Evolutionary conservation across 352 stramenopile genomes (phyloP), one percentile per base, ranked within the genome.

Genomic region (Aphanomyces stellatus): DNA sequence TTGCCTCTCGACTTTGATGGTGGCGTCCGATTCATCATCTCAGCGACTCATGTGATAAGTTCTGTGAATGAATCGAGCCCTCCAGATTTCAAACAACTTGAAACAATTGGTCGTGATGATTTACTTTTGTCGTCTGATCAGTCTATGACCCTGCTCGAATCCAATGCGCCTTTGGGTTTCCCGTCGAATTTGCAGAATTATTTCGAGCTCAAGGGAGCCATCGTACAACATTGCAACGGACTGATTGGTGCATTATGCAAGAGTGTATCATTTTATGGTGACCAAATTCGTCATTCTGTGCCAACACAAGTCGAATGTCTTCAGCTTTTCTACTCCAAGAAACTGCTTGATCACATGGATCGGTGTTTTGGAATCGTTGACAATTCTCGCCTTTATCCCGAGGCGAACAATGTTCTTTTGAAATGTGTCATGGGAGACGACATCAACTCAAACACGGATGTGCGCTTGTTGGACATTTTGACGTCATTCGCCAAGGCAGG

Each of bases 21-120:
- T 30, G 31, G 55, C 24, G 55, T 63, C 28, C 55, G 55, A 31
- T 63, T 63, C 33, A 63, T 63, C 34, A 63, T 63, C 28, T 63
- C 55, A 24, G 55, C 55, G 43, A 63, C 55, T 49, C 55, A 63
- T 31, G 35, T 63, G 55, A 63, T 63, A 49, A 49, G 28, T 22
- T 49, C 55, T 28, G 37, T n/a, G 42, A 49, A 37, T 46, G 5
- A 31, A 49, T 43, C 37, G 17, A 43, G 37, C 17, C 37, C 37
- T 43, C 37, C 37, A 43, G 37, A 43, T 43, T 43, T 43, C 37
- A 43, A 17, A 43, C 37, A 17, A 10, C 37, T 43, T 43, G 37
- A 43, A 17, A 43, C 37, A 43, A 43, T 43, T 43, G 37, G 37
- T 43, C 37, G 37, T 17, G 37, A 43, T 43, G 17, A 10, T 43